phyloP scores from a whole-genome alignment of 2,329 filamentous ascomycete species.

The Fusarium tupiense region DNA sequence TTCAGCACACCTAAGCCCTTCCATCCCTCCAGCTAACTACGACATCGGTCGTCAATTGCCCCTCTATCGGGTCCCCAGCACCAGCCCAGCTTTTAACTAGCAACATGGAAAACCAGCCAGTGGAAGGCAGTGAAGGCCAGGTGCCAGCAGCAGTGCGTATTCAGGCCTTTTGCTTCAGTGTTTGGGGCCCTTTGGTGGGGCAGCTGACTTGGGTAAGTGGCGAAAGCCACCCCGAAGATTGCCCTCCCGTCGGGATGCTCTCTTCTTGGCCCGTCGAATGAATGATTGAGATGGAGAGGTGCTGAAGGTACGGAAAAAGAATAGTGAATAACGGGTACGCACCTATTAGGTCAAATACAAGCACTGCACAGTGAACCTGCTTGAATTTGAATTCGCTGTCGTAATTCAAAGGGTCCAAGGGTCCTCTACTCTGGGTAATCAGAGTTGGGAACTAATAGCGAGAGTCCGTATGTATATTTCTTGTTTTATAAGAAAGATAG shows the following conservation, averaged over 20 bases:
- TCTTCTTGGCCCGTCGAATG: slow-evolving; percentile 13
- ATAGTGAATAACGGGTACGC: slow-evolving; percentile 22
- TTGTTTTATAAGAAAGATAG: slow-evolving; percentile 2
- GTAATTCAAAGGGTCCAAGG: slow-evolving; percentile 36
- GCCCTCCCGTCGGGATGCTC: slow-evolving; percentile 8
- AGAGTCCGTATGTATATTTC: slow-evolving; percentile 9
- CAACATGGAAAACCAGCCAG: not conserved
- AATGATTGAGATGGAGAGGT: not conserved
- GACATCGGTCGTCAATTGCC: not conserved
- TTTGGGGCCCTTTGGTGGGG: slow-evolving; percentile 43
- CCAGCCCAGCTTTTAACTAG: slow-evolving; percentile 5
- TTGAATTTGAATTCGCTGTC: not conserved
- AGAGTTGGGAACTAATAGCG: slow-evolving; percentile 25
- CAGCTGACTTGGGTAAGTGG: slow-evolving; percentile 48
- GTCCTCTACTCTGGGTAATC: slow-evolving; percentile 10
- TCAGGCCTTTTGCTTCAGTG: slow-evolving; percentile 23
- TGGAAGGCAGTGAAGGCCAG: slow-evolving; percentile 12
- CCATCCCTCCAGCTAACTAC: not conserved
- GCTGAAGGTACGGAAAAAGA: slow-evolving; percentile 14
- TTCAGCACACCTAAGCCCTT: not conserved
- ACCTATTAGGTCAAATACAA: slow-evolving; percentile 2
- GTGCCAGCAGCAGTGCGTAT: slow-evolving; percentile 23
- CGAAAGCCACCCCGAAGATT: slow-evolving; percentile 42
- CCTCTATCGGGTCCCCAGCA: not conserved
- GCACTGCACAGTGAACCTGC: not conserved